phyloP scores from a whole-genome alignment of 768 basidiomycete species.

The Rhizopogon salebrosus region DNA sequence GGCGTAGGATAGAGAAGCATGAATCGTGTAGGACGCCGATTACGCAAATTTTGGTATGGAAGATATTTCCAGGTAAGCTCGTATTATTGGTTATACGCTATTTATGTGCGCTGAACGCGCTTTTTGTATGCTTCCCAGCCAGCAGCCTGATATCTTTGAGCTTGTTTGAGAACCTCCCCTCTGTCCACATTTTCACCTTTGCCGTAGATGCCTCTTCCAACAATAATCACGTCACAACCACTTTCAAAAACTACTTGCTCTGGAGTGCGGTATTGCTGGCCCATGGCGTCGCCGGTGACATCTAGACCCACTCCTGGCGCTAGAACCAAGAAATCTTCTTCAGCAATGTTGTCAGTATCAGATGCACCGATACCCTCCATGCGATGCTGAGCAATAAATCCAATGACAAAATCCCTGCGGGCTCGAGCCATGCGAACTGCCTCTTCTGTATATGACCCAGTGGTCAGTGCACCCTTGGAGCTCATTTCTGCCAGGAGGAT shows the following conservation, averaged over 20 bases:
- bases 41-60: not conserved
- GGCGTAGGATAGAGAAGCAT: not conserved
- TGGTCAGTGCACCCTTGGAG: slow-evolving; percentile 79
- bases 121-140: slow-evolving; percentile 91
- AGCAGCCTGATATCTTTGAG: slow-evolving; percentile 76
- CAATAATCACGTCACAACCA: slow-evolving; percentile 95
- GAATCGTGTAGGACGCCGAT: not conserved
- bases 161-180: slow-evolving; percentile 48
- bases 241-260: slow-evolving; percentile 71
- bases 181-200: slow-evolving; percentile 37
- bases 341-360: slow-evolving; percentile 23
- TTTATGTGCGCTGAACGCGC: slow-evolving; percentile 26
- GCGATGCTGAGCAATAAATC: slow-evolving; percentile 88
- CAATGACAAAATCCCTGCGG: slow-evolving; percentile 85
- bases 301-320: slow-evolving; percentile 92
- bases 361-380: slow-evolving; percentile 61
- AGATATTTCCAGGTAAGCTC: not conserved
- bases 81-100: not conserved
- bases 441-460: slow-evolving; percentile 75
- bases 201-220: slow-evolving; percentile 92
- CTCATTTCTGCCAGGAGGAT: slow-evolving; percentile 97
- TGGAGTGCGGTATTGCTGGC: slow-evolving; percentile 94
- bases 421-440: slow-evolving; percentile 85
- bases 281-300: slow-evolving; percentile 74
- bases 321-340: slow-evolving; percentile 84